Conservation (phyloP, 1,284 basidiomycete genomes). For the Trichosporon sp. region DNA sequence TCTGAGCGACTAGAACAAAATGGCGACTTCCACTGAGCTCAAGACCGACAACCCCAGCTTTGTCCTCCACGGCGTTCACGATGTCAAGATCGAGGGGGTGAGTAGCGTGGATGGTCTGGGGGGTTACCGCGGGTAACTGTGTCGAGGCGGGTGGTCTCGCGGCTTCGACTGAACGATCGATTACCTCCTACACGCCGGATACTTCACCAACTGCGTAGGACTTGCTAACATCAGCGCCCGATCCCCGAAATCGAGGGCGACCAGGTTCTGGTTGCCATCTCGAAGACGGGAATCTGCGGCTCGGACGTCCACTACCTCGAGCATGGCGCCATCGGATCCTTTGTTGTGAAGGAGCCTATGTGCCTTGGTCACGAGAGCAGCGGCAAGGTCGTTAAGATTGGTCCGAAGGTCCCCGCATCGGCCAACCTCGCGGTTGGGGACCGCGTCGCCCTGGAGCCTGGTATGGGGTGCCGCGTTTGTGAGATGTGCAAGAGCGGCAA, state of each 20-base stretch:
- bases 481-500: conserved; percentile 58
- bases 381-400: conserved; percentile 40
- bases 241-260: conserved; percentile 69
- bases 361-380: conserved; percentile 45
- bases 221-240: conserved; percentile 54
- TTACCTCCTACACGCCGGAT: too few relatives aligned
- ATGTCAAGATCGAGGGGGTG: conserved; percentile 51
- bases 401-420: conserved; percentile 30
- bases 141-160: too few relatives aligned
- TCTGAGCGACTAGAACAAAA: neutral
- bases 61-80: conserved; percentile 46
- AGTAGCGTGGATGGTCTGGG: conserved; percentile 18
- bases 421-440: conserved; percentile 45
- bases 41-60: conserved; percentile 46
- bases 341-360: conserved; percentile 49
- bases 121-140: neutral
- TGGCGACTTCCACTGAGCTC: conserved; percentile 9
- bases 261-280: conserved; percentile 82
- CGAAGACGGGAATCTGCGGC: conserved; percentile 91
- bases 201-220: too few relatives aligned
- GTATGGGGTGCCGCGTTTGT: conserved; percentile 51
- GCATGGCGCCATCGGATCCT: conserved; percentile 44
- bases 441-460: conserved; percentile 57
- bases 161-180: too few relatives aligned
- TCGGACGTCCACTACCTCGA: conserved; percentile 63